phyloP scores from a whole-genome alignment of 768 basidiomycete species.

The Gloeostereum incarnatum region DNA sequence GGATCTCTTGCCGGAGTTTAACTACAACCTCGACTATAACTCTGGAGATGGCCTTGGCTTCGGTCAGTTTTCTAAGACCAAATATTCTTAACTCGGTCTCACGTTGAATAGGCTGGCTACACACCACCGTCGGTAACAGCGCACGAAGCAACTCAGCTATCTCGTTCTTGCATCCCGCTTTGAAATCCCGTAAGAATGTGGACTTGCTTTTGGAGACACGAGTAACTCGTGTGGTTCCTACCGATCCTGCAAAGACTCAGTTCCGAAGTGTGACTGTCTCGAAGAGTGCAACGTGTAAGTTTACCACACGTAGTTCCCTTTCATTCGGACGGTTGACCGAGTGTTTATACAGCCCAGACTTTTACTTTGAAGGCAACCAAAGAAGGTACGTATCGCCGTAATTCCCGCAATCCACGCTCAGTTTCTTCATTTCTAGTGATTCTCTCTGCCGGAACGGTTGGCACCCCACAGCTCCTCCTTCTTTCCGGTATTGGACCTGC shows the following conservation, averaged over 20 bases:
- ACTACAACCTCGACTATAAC: slow-evolving; percentile 19
- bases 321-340: too few species aligned
- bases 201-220: slow-evolving; percentile 8
- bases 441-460: slow-evolving; percentile 14
- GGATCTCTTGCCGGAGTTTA: slow-evolving; percentile 14
- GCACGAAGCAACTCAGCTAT: slow-evolving; percentile 9
- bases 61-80: slow-evolving; percentile 9
- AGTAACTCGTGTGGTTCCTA: slow-evolving; percentile 3
- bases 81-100: neutral
- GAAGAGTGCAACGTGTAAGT: too few species aligned
- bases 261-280: too few species aligned
- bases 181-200: slow-evolving; percentile 9
- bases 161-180: slow-evolving; percentile 11
- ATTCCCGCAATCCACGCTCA: too few species aligned
- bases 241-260: too few species aligned
- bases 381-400: too few species aligned
- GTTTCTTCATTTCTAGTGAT: slow-evolving; percentile 10
- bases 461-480: slow-evolving; percentile 13
- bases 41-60: slow-evolving; percentile 17
- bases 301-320: too few species aligned
- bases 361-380: too few species aligned
- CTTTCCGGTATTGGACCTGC: slow-evolving; percentile 19
- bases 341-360: too few species aligned
- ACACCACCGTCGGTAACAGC: slow-evolving; percentile 7
- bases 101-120: slow-evolving; percentile 9